Conservation (phyloP, 176 grass and related monocot species). For the Elymus sibiricus region DNA sequence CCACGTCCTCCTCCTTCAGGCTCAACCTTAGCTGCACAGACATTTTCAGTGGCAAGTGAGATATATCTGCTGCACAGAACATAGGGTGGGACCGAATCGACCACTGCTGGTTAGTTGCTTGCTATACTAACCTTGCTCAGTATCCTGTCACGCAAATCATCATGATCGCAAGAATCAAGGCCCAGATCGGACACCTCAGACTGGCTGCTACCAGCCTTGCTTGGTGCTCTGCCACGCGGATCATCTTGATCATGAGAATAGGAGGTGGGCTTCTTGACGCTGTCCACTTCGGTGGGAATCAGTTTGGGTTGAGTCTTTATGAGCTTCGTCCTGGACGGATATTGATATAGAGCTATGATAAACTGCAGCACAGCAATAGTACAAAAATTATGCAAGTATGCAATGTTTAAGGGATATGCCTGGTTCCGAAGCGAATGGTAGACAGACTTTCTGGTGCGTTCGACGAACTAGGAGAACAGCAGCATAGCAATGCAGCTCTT, state of each 20-base stretch:
- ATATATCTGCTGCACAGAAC: background rate
- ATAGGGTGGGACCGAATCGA: background rate
- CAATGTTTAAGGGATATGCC: constrained; percentile 37
- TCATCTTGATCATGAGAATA: constrained; percentile 34
- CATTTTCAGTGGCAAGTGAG: constrained; percentile 7
- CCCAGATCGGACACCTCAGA: background rate
- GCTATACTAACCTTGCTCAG: constrained; percentile 54
- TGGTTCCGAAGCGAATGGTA: constrained; percentile 82
- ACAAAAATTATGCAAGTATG: background rate
- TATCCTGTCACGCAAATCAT: constrained; percentile 47
- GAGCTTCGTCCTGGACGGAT: constrained; percentile 58
- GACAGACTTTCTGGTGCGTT: constrained; percentile 80
- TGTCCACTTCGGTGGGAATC: constrained; percentile 28
- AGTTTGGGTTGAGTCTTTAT: constrained; percentile 51
- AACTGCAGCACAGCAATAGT: background rate
- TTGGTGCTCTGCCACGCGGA: constrained; percentile 44
- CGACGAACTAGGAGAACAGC: constrained; percentile 79
- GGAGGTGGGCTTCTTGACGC: constrained; percentile 18
- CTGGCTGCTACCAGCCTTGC: constrained; percentile 42
- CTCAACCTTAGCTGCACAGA: constrained; percentile 68
- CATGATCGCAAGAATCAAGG: constrained; percentile 27
- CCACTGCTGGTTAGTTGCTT: background rate
- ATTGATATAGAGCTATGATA: background rate
- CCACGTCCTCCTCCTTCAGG: constrained; percentile 72
- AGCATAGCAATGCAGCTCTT: constrained; percentile 78